Percentiles rank a stretch among this genome's conserved stretches.
Evolutionary conservation across 768 basidiomycete species (phyloP).

Genomic region (Leucosporidium scottii): DNA sequence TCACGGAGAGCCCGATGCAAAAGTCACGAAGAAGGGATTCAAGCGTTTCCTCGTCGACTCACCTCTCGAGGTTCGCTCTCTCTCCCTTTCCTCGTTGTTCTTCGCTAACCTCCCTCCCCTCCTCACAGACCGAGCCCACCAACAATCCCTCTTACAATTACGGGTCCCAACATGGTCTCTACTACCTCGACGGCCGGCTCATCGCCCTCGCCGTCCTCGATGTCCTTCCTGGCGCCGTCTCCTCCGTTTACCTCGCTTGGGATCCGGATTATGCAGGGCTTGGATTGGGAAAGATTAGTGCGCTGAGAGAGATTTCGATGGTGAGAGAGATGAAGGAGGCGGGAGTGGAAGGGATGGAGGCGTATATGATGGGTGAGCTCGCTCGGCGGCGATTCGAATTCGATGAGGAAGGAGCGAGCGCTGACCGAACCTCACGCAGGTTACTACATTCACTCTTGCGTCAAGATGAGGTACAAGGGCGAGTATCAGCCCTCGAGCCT

Average conservation of each 20-base stretch:
- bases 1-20: conserved; percentile 59
- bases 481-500: conserved; percentile 62
- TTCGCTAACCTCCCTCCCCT: background rate
- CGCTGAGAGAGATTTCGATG: conserved; percentile 69
- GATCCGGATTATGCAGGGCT: conserved; percentile 60
- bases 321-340: conserved; percentile 65
- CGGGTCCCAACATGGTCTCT: conserved; percentile 89
- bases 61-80: conserved; percentile 57
- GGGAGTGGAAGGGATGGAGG: conserved; percentile 58
- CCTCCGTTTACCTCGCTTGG: conserved; percentile 86
- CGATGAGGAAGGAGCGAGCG: background rate
- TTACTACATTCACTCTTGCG: conserved; percentile 78
- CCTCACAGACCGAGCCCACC: conserved; percentile 52
- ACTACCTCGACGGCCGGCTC: conserved; percentile 69
- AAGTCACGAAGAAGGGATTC: conserved; percentile 31
- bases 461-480: conserved; percentile 93
- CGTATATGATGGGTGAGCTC: conserved; percentile 73
- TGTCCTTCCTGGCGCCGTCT: conserved; percentile 74
- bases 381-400: background rate
- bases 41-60: conserved; percentile 68
- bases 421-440: conserved; percentile 48
- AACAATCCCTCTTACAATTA: conserved; percentile 51
- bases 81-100: background rate
- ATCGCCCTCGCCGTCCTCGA: conserved; percentile 84
- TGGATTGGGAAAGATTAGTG: conserved; percentile 82